Base-by-base conservation (phyloP, 345 rosid genomes). In the Linum usitatissimum region DNA sequence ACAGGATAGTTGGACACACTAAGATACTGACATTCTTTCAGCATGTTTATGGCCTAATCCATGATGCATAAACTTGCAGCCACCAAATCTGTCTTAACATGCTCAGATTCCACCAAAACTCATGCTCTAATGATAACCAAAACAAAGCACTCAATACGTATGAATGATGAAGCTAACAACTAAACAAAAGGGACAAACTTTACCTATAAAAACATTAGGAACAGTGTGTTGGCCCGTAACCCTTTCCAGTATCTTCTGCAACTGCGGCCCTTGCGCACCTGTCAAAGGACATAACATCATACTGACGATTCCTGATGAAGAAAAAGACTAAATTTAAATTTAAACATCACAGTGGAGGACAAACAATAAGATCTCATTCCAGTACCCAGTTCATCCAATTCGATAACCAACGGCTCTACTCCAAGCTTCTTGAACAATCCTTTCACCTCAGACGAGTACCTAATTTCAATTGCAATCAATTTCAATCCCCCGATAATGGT, bases 401-500 rank as follows among this genome's bases (percentile, higher is more conserved):
- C 97, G 68, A 93, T 73, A 62, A 87, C 96, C 62, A 83, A 59
- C 9, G 96, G 97, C 63, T 81, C 68, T 76, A 77, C 97, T 2
- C 85, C 90, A 57, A 89, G 84, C 70, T 63, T 86, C 68, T 84
- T 81, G 75, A 93, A 86, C 84, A 93, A 71, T 9, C 73, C 65
- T 80, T 87, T 93, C 96, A 93, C 99, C 79, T 93, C 99, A 28
- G 86, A 67, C 2, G 97, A 89, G 69, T 87, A 89, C 73, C 99
- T 89, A 55, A 6, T 19, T 21, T 18, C 18, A 45, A 45, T 34
- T 34, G 6, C 5, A 34, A 34, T 34, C 38, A 34, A 45, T 45
- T 45, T 45, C 38, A 34, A 34, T 9, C 4, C 51, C 51, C 15
- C 51, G 10, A 10, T 45, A 23, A 23, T 45, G 15, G 10, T 45